These are phyloP conservation scores for Avena insularis DNA, from an alignment of 176 grass and related monocot genomes.

Conservation along the genomic window DNA sequence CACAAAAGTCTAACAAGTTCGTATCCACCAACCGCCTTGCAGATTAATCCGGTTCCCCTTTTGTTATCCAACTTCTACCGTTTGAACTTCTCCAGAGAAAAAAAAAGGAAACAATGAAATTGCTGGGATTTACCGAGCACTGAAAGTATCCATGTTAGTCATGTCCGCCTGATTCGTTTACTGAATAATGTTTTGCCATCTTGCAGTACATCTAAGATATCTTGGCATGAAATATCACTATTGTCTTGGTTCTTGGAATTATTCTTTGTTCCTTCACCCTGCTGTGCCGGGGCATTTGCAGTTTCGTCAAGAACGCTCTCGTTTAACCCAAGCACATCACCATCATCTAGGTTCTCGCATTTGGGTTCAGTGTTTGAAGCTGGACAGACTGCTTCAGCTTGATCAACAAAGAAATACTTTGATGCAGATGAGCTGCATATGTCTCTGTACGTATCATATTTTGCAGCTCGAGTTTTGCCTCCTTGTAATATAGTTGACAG, in stretches of 20 bases:
- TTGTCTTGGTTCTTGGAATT: conserved; percentile 36
- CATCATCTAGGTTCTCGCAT: conserved; percentile 14
- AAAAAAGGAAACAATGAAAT: too few species aligned
- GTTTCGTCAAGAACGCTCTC: conserved; percentile 17
- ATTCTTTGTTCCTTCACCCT: conserved; percentile 5
- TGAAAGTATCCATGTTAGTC: background rate
- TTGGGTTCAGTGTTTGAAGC: conserved; percentile 42
- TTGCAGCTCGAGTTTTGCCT: conserved; percentile 66
- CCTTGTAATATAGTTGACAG: conserved; percentile 83
- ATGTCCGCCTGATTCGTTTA: conserved; percentile 37
- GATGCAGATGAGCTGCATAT: conserved; percentile 68
- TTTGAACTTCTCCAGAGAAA: too few species aligned
- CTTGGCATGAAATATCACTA: conserved; percentile 40
- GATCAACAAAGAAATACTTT: conserved; percentile 80
- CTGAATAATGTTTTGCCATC: conserved; percentile 40
- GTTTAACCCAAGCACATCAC: background rate
- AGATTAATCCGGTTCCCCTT: too few species aligned
- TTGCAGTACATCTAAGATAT: conserved; percentile 53
- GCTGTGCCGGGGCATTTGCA: background rate
- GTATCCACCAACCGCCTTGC: too few species aligned
- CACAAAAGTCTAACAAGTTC: too few species aligned
- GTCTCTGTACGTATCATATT: conserved; percentile 85
- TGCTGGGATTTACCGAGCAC: too few species aligned
- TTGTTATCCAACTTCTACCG: too few species aligned
- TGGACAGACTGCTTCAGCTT: conserved; percentile 69